Conservation (phyloP, 2,329 filamentous ascomycete genomes). For the Fusarium chlamydosporum region DNA sequence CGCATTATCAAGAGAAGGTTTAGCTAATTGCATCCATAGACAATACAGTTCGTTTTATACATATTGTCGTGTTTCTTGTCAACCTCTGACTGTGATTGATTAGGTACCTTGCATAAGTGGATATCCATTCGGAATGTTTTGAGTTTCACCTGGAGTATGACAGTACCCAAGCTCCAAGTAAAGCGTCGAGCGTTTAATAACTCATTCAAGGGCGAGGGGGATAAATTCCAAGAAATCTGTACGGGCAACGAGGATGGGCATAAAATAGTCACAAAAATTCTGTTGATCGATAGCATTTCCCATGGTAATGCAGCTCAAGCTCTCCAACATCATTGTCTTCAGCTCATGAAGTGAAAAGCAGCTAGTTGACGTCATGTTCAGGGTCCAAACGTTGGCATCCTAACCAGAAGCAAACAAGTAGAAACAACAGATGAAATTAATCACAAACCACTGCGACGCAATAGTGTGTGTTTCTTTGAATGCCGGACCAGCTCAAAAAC, state of each 20-base stretch:
- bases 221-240: too few relatives aligned
- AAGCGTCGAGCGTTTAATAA: background rate
- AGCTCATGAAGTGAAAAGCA: conserved; percentile 10
- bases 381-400: conserved; percentile 12
- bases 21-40: background rate
- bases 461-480: conserved; percentile 1
- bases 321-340: background rate
- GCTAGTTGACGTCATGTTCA: conserved; percentile 35
- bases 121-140: background rate
- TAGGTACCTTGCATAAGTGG: background rate
- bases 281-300: background rate
- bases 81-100: background rate
- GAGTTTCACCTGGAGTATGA: background rate
- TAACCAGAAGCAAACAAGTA: conserved; percentile 10
- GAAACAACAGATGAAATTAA: conserved; percentile 14
- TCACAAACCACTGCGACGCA: background rate
- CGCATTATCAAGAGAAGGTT: background rate
- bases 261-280: background rate
- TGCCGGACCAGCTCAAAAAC: conserved; percentile 1
- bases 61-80: background rate
- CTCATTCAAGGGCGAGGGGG: background rate
- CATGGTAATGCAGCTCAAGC: background rate
- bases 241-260: background rate
- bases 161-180: background rate
- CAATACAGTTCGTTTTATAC: background rate